Conservation (phyloP, 2,329 filamentous ascomycete species). For the Trichoderma atroviride region DNA sequence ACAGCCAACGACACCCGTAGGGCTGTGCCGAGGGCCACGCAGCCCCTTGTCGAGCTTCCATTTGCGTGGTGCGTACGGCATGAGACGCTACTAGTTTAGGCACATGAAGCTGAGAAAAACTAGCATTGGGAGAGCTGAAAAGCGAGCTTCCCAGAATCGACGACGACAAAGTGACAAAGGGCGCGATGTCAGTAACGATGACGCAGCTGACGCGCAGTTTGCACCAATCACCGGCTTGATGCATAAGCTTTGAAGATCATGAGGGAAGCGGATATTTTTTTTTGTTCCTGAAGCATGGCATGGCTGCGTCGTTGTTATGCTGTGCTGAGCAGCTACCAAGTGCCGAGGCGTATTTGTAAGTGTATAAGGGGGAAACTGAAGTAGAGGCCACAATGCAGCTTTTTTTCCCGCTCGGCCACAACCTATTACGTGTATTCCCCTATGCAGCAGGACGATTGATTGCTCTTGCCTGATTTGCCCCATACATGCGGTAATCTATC, state of each 20-base stretch:
- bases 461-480: not conserved
- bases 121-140: not conserved
- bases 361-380: not conserved
- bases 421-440: not conserved
- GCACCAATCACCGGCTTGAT: conserved; percentile 12
- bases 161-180: not conserved
- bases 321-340: not conserved
- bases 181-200: not conserved
- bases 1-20: not conserved
- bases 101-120: not conserved
- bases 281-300: not conserved
- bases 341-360: not conserved
- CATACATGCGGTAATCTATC: not conserved
- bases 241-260: conserved; percentile 13
- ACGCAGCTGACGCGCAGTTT: conserved; percentile 9
- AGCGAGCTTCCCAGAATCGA: conserved; percentile 8
- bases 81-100: not conserved
- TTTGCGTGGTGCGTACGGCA: not conserved
- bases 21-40: not conserved
- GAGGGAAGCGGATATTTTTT: not conserved
- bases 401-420: not conserved
- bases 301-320: not conserved
- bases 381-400: not conserved
- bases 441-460: not conserved
- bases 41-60: not conserved